Percentiles rank a stretch among this genome's conserved stretches.
These are phyloP conservation scores for Hypoxylon sp. DNA, from an alignment of 2,329 filamentous ascomycete species.

Conservation along the genomic window DNA sequence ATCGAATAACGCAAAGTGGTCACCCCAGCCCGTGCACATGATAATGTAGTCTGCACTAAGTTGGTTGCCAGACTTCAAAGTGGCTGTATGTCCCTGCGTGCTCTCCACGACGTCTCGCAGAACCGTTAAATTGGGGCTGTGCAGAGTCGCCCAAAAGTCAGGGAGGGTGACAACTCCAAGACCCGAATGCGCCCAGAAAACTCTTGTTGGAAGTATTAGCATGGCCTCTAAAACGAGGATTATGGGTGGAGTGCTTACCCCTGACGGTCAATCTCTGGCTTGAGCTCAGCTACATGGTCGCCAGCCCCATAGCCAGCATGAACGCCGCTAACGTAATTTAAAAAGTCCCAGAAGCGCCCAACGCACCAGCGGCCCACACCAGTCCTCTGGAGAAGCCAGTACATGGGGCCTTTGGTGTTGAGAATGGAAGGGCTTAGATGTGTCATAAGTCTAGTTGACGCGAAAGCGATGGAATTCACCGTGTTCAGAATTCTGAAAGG, in stretches of 20 bases:
- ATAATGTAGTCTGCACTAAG: slow-evolving; percentile 48
- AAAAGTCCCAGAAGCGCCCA: slow-evolving; percentile 39
- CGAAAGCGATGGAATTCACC: slow-evolving; percentile 46
- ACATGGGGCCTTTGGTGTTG: slow-evolving; percentile 40
- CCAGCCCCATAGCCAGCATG: slow-evolving; percentile 46
- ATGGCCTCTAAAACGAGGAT: neutral
- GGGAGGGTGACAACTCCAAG: slow-evolving; percentile 46
- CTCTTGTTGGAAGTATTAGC: slow-evolving; percentile 26
- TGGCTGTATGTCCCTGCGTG: slow-evolving; percentile 41
- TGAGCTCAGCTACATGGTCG: slow-evolving; percentile 44
- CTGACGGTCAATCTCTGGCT: slow-evolving; percentile 48
- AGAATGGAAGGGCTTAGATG: slow-evolving; percentile 47
- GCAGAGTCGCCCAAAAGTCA: slow-evolving; percentile 49
- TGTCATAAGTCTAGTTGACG: slow-evolving; percentile 47
- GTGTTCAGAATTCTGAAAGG: slow-evolving; percentile 44
- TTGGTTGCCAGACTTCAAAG: slow-evolving; percentile 24
- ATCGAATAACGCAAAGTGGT: slow-evolving; percentile 51
- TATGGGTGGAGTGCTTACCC: slow-evolving; percentile 35
- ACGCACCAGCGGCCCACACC: slow-evolving; percentile 5
- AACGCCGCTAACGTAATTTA: slow-evolving; percentile 42
- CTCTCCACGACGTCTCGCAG: slow-evolving; percentile 36
- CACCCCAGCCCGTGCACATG: slow-evolving; percentile 52
- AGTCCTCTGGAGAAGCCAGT: slow-evolving; percentile 42
- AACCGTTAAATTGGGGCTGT: slow-evolving; percentile 43
- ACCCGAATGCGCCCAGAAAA: slow-evolving; percentile 49